A percentile compares a stretch with the other conserved stretches of the same genome.
phyloP scores from a whole-genome alignment of 2,329 filamentous ascomycete species.

The Trichoderma simmonsii region DNA sequence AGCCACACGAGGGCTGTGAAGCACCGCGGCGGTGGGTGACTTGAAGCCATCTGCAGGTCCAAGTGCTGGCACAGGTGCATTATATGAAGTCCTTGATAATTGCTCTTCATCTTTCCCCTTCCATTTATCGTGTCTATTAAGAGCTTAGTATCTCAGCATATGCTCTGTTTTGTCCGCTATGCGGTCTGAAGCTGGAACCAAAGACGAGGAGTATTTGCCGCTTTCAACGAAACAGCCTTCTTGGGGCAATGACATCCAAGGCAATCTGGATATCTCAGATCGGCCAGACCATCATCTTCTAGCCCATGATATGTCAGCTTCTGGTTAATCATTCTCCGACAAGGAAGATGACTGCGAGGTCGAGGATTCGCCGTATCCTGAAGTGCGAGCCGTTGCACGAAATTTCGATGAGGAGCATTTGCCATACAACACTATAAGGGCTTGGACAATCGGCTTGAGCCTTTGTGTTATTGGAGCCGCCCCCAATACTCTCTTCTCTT shows the following conservation, averaged over 20 bases:
- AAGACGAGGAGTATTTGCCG: background rate
- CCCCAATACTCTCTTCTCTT: too few relatives aligned
- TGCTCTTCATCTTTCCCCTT: background rate
- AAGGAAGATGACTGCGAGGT: background rate
- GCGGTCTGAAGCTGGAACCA: background rate
- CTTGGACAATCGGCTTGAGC: too few relatives aligned
- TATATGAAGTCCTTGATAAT: background rate
- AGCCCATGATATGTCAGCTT: background rate
- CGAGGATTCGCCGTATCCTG: background rate
- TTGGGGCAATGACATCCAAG: background rate
- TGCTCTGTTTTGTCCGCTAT: background rate
- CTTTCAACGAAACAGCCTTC: background rate
- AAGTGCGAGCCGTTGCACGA: background rate
- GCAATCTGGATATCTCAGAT: background rate
- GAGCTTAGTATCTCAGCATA: background rate
- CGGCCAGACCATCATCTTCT: background rate
- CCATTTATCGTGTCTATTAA: background rate
- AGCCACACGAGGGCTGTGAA: background rate
- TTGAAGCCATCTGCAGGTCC: background rate
- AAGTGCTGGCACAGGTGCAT: background rate
- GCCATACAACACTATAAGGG: background rate
- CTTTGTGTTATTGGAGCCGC: too few relatives aligned
- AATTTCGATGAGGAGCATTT: background rate
- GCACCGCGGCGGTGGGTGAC: background rate
- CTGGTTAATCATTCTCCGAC: background rate